Evolutionary conservation across 2,329 filamentous ascomycete genomes (phyloP).

Genomic region (Aspergillus unguis): DNA sequence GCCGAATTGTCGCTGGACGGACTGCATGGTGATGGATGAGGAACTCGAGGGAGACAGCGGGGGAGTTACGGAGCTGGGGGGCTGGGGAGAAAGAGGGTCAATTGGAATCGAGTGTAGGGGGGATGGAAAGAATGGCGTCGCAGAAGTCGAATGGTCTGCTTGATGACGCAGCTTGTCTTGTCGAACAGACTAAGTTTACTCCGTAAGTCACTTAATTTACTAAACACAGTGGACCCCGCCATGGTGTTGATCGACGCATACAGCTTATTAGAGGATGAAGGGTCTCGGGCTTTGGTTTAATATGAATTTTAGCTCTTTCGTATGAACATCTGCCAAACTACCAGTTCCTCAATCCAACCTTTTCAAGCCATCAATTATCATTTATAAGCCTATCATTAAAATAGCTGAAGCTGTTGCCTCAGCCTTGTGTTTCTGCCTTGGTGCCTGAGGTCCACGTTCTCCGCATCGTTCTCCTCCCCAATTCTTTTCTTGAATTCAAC

Average conservation of each 20-base stretch:
- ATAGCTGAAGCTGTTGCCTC: not conserved
- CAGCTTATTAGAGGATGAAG: no score
- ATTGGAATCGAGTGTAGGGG: not conserved
- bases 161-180: constrained; percentile 19
- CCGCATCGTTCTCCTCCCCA: not conserved
- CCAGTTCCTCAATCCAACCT: no score
- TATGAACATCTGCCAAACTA: no score
- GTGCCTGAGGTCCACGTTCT: constrained; percentile 3
- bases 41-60: not conserved
- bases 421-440: not conserved
- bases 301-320: no score
- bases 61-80: not conserved
- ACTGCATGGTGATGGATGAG: constrained; percentile 31
- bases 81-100: not conserved
- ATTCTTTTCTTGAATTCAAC: not conserved
- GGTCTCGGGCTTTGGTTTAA: no score
- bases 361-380: not conserved
- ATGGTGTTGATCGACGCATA: no score
- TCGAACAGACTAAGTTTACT: no score
- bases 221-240: no score
- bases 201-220: no score
- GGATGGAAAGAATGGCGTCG: constrained; percentile 12
- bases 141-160: constrained; percentile 2
- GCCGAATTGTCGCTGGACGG: constrained; percentile 70
- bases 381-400: not conserved